A percentile compares a stretch with the other conserved stretches of the same genome.
phyloP scores from a whole-genome alignment of 2,329 filamentous ascomycete genomes.

The Zymoseptoria ardabiliae region DNA sequence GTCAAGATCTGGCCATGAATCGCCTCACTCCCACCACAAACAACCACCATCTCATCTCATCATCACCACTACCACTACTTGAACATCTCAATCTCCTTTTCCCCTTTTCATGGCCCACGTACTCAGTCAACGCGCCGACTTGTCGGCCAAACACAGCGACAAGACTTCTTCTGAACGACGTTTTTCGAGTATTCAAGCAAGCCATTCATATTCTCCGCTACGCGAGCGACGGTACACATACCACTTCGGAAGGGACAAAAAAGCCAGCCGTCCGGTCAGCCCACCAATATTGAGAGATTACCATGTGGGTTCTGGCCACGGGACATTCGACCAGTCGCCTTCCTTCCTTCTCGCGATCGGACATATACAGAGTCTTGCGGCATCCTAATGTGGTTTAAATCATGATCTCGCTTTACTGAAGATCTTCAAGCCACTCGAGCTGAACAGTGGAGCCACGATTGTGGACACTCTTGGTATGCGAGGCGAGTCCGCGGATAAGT shows the following conservation, averaged over 20 bases:
- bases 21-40: too few relatives aligned
- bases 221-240: neutral
- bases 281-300: neutral
- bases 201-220: neutral
- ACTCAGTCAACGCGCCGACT: too few relatives aligned
- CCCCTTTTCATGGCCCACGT: too few relatives aligned
- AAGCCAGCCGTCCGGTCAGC: neutral
- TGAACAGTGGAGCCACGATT: neutral
- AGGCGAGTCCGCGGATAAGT: neutral
- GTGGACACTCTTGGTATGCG: neutral
- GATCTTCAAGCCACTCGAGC: neutral
- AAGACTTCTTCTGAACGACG: too few relatives aligned
- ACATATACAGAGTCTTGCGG: neutral
- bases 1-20: too few relatives aligned
- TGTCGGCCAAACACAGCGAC: too few relatives aligned
- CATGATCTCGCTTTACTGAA: neutral
- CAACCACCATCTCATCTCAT: too few relatives aligned
- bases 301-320: neutral
- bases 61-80: too few relatives aligned
- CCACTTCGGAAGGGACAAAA: neutral
- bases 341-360: too few relatives aligned
- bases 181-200: neutral
- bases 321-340: neutral
- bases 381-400: neutral
- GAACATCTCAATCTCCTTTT: too few relatives aligned